Base-by-base conservation (phyloP, 306 rosid genomes). In the Aeschynomene evenia region DNA sequence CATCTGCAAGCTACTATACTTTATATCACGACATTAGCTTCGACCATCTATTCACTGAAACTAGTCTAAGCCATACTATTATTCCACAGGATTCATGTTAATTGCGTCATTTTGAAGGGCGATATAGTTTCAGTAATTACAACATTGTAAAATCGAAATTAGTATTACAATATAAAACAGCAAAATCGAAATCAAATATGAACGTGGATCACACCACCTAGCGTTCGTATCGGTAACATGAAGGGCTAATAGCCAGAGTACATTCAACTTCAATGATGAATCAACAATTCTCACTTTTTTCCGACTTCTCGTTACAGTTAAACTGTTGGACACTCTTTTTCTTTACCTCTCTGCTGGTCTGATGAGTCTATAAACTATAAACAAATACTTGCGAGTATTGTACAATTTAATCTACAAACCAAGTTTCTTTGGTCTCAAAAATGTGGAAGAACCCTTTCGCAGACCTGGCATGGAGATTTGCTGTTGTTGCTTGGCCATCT, bases 371-470 rank as follows among this genome's bases (percentile, higher is more conserved):
- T n/a, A 45, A 70, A 31, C 56, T 26, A 19, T n/a, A 45, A 70
- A 31, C 26, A 15, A 19, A 56, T 58, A 56, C 70, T 29, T 72
- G n/a, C 31, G 11, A 16, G 49, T 58, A 29, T n/a, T 62, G 40
- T 63, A 22, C 60, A 50, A 63, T 34, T 70, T 19, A 43, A 75
- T 21, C 81, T 76, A 93, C 84, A 94, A 71, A 56, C 98, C 98
- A 65, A 94, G 70, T 59, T 82, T 90, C 83, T 88, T 90, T 15
- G 92, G 85, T 73, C 97, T 88, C 80, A 90, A 75, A 83, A 85
- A 94, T 56, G 98, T 90, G 51, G 94, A 77, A 51, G 96, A 82
- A 60, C 98, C 96, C 86, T 77, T 84, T 7, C 64, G 80, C 61
- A 90, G 63, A 67, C 98, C 98, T 1, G 97, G 96, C 70, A 59